Percentiles rank a stretch among this genome's conserved stretches.
Evolutionary conservation across 345 rosid species (phyloP).

Genomic region (Arabis alpina): DNA sequence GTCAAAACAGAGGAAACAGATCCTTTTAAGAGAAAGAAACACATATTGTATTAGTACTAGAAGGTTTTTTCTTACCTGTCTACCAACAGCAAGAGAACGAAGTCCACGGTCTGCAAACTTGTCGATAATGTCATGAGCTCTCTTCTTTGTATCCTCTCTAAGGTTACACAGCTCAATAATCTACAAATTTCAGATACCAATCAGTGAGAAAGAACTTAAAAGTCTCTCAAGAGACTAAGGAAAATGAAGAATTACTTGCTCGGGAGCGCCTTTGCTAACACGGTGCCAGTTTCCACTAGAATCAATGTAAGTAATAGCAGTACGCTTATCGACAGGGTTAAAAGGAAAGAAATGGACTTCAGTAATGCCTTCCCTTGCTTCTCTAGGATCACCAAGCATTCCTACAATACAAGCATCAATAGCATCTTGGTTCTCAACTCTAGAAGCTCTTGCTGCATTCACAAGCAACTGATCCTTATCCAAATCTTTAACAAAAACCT

Average conservation of each 20-base stretch:
- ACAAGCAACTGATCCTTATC: slow-evolving; percentile 66
- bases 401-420: slow-evolving; percentile 50
- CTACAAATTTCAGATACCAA: slow-evolving; percentile 36
- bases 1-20: background rate
- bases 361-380: slow-evolving; percentile 69
- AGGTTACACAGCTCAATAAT: slow-evolving; percentile 76
- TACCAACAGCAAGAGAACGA: slow-evolving; percentile 74
- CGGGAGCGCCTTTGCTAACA: slow-evolving; percentile 86
- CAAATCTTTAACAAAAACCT: slow-evolving; percentile 67
- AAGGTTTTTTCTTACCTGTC: slow-evolving; percentile 54
- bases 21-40: slow-evolving; percentile 16
- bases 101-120: slow-evolving; percentile 89
- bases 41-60: background rate
- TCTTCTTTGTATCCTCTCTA: slow-evolving; percentile 60
- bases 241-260: slow-evolving; percentile 54
- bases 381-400: slow-evolving; percentile 49
- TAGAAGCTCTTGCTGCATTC: slow-evolving; percentile 78
- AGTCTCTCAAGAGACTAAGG: background rate
- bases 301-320: slow-evolving; percentile 81
- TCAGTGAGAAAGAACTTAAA: background rate
- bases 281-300: slow-evolving; percentile 71
- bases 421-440: slow-evolving; percentile 87
- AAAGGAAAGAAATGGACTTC: slow-evolving; percentile 88
- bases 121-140: slow-evolving; percentile 78
- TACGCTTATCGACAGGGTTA: slow-evolving; percentile 88